These are phyloP conservation scores for Colletotrichum agaves DNA, from an alignment of 2,329 filamentous ascomycete species.

Conservation along the genomic window DNA sequence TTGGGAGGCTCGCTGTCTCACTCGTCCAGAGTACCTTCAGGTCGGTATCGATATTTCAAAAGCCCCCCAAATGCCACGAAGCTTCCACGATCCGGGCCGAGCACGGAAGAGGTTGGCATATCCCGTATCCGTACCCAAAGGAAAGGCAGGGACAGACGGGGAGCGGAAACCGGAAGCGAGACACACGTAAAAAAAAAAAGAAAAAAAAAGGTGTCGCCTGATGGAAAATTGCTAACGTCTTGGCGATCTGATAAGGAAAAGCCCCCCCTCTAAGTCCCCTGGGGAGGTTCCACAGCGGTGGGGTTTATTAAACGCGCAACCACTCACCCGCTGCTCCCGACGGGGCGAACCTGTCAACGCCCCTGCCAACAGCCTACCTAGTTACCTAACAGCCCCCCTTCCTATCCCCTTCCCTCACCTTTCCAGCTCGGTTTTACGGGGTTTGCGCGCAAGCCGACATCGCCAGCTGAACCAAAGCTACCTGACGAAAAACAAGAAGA, in stretches of 20 bases:
- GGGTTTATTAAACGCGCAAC: constrained; percentile 15
- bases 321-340: not conserved
- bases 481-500: not conserved
- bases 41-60: constrained; percentile 1
- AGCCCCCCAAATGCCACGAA: constrained; percentile 1
- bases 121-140: not conserved
- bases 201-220: constrained; percentile 20
- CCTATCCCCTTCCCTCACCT: not conserved
- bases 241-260: constrained; percentile 37
- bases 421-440: not conserved
- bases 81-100: constrained; percentile 28
- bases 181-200: constrained; percentile 30
- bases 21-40: not conserved
- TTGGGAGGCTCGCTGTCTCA: not conserved
- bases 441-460: constrained; percentile 1
- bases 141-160: not conserved
- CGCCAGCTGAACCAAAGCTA: not conserved
- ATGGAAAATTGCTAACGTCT: constrained; percentile 27
- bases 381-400: not conserved
- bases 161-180: not conserved
- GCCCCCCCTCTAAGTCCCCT: not conserved
- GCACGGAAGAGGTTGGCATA: constrained; percentile 26
- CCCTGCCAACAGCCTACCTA: not conserved
- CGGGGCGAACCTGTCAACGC: constrained; percentile 7
- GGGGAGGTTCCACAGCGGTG: constrained; percentile 3